Base-by-base conservation (phyloP, 2,329 filamentous ascomycete species). In the Coniochaeta hoffmannii region DNA sequence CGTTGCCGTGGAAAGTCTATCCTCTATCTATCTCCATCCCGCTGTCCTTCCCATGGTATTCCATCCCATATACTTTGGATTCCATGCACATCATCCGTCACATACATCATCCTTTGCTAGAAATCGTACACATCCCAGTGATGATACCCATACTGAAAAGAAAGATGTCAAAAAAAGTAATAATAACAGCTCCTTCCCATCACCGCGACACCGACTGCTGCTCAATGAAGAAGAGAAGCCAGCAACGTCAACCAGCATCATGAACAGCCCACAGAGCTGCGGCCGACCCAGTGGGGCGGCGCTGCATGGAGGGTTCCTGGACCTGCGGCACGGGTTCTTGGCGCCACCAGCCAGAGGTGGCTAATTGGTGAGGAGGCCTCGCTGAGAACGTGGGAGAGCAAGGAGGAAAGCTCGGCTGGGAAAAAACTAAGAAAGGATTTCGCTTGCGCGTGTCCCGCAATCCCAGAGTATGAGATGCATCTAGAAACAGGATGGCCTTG, bases 1-100 rank as follows among this genome's bases (percentile, higher is more conserved):
- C 49, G 49, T 50, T 50, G 49, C 49, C 49, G 49, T 50, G 28
- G 49, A 32, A 50, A 32, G 49, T 50, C 49, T 50, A 50, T 50
- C 2, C 28, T 50, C 49, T 50, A 50, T 32, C 30, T 46, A 28
- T 46, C 7, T 32, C 30, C 36, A n/a, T n/a, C 36, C 36, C 36
- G n/a, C n/a, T 7, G 36, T 15, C 19, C 36, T 9, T 41, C 36
- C 36, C 7, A 50, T 17, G 34, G 34, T 17, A 36, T 17, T 34
- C 30, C 49, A 14, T 51, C 30, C 28, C 49, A n/a, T n/a, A n/a
- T n/a, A n/a, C n/a, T n/a, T n/a, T n/a, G n/a, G n/a, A n/a, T n/a
- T n/a, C n/a, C n/a, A n/a, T n/a, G n/a, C n/a, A n/a, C n/a, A n/a
- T n/a, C n/a, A n/a, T n/a, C n/a, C n/a, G n/a, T n/a, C n/a, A n/a